These are phyloP conservation scores for Galerina marginata DNA, from an alignment of 768 basidiomycete genomes.

Conservation along the genomic window DNA sequence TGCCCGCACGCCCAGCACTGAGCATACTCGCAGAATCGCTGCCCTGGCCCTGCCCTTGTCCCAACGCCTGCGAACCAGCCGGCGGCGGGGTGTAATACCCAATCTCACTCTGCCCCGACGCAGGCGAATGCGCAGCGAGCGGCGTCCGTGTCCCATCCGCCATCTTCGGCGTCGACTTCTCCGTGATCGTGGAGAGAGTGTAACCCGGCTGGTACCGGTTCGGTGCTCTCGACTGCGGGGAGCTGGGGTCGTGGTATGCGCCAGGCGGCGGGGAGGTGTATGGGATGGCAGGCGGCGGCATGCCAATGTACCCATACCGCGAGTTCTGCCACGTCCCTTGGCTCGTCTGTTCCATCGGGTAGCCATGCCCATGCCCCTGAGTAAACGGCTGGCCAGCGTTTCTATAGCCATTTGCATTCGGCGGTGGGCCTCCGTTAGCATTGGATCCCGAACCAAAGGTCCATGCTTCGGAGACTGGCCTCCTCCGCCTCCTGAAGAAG, in stretches of 20 bases:
- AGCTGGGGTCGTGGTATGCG: not conserved
- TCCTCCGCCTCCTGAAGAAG: slow-evolving; percentile 32
- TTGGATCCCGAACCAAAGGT: slow-evolving; percentile 23
- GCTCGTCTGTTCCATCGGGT: slow-evolving; percentile 9
- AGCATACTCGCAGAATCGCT: too few relatives aligned
- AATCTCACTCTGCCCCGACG: slow-evolving; percentile 4
- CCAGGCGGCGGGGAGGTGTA: not conserved
- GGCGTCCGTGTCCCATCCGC: slow-evolving; percentile 12
- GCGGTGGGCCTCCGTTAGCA: not conserved
- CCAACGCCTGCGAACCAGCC: not conserved
- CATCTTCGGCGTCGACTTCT: slow-evolving; percentile 32
- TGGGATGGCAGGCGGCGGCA: slow-evolving; percentile 16
- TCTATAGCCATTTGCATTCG: not conserved
- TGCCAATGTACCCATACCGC: slow-evolving; percentile 22
- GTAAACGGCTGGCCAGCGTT: not conserved
- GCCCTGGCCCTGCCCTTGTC: not conserved
- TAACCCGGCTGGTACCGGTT: slow-evolving; percentile 29
- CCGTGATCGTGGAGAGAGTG: slow-evolving; percentile 35
- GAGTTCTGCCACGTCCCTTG: slow-evolving; percentile 23
- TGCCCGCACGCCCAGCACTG: slow-evolving; percentile 6
- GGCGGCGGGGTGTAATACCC: slow-evolving; percentile 22
- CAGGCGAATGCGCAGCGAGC: slow-evolving; percentile 20
- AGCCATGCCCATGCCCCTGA: slow-evolving; percentile 2
- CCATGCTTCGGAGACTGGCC: slow-evolving; percentile 42
- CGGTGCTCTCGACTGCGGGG: slow-evolving; percentile 14